These are phyloP conservation scores for Phytopythium boreale DNA, from an alignment of 352 stramenopile species.

Conservation along the genomic window DNA sequence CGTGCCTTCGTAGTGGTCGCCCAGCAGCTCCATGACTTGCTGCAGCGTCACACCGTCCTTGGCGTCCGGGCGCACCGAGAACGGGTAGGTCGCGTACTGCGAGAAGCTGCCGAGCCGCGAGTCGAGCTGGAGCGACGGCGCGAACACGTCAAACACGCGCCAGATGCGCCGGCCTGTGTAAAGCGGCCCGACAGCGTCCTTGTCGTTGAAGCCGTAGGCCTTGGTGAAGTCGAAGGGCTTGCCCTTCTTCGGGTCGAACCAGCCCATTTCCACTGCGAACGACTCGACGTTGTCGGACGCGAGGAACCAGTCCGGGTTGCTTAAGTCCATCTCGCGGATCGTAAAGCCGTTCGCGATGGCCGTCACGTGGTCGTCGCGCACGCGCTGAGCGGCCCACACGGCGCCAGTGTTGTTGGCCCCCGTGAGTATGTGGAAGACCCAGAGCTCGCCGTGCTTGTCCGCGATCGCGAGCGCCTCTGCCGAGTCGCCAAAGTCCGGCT, in stretches of 20 bases:
- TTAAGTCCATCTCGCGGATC: conserved; percentile 87
- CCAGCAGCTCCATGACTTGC: conserved; percentile 82
- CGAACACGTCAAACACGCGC: conserved; percentile 82
- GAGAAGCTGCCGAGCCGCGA: conserved; percentile 56
- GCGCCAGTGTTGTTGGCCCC: conserved; percentile 82
- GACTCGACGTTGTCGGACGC: conserved; percentile 85
- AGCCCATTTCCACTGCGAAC: conserved; percentile 83
- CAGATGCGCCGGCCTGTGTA: conserved; percentile 87
- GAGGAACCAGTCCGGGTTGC: conserved; percentile 81
- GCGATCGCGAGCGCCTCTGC: conserved; percentile 86
- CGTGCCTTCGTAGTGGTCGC: conserved; percentile 91
- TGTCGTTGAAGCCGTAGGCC: conserved; percentile 62
- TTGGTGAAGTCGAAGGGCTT: conserved; percentile 69
- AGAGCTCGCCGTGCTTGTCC: conserved; percentile 88
- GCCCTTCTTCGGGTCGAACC: conserved; percentile 58
- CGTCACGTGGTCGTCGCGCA: conserved; percentile 88
- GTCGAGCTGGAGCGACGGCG: conserved; percentile 74
- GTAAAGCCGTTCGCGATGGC: conserved; percentile 92
- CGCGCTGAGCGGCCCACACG: conserved; percentile 92
- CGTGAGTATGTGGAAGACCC: conserved; percentile 94
- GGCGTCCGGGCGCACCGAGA: conserved; percentile 81
- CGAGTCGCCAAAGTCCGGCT: conserved; percentile 63
- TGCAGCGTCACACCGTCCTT: conserved; percentile 33
- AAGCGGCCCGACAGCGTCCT: conserved; percentile 54
- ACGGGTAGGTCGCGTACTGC: conserved; percentile 83